Evolutionary conservation across 345 rosid species (phyloP).

Genomic region (Populus alba): DNA sequence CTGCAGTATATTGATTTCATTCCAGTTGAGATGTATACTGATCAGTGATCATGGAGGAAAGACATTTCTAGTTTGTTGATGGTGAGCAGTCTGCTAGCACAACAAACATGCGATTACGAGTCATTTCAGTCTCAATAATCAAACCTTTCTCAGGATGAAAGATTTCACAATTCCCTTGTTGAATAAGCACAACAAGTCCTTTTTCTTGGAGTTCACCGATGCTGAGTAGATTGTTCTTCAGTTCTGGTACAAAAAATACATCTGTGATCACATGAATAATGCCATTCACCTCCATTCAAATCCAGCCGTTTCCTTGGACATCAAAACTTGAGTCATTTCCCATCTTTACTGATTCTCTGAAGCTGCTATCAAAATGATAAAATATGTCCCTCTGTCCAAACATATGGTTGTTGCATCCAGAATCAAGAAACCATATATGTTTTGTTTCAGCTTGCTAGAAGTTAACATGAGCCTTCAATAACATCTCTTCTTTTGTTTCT

Average conservation of each 20-base stretch:
- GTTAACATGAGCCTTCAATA: background rate
- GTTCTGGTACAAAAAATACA: background rate
- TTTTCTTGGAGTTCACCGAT: slow-evolving; percentile 12
- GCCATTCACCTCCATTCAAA: background rate
- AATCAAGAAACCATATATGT: background rate
- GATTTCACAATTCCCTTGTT: background rate
- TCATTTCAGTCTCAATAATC: slow-evolving; percentile 1
- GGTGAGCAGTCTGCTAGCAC: background rate
- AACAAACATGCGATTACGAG: slow-evolving; percentile 3
- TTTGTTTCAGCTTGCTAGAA: background rate
- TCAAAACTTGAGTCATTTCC: background rate
- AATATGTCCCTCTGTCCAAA: background rate
- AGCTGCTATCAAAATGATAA: background rate
- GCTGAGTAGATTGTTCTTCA: background rate
- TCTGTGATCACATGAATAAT: background rate
- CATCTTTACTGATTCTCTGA: background rate
- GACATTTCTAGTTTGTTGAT: too few relatives aligned
- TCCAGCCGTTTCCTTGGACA: background rate
- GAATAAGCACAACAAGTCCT: background rate
- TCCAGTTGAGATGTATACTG: too few relatives aligned
- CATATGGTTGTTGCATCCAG: background rate
- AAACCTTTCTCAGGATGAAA: slow-evolving; percentile 9
- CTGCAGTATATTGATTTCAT: background rate
- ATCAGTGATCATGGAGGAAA: background rate
- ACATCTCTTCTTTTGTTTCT: background rate